Percentiles rank a stretch among this genome's conserved stretches.
Evolutionary conservation across 176 grass and related monocot species (phyloP).

Genomic region (Aegilops umbellulata): DNA sequence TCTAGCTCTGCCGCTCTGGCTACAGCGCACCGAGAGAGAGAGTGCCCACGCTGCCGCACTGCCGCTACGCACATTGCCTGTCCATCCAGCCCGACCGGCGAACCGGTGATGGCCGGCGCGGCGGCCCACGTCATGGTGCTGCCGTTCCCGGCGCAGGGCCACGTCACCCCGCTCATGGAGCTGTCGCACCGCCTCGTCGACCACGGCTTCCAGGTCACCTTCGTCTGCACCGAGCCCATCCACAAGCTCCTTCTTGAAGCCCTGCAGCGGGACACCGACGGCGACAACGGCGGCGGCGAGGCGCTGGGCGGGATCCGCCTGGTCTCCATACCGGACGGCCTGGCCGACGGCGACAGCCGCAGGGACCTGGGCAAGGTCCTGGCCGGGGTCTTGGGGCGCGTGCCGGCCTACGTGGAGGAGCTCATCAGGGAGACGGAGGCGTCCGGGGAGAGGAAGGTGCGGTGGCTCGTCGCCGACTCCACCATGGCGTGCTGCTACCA

Average conservation of each 20-base stretch:
- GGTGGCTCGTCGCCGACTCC: constrained; percentile 51
- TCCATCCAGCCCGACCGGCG: no score
- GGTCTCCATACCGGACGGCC: constrained; percentile 55
- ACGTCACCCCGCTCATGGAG: constrained; percentile 75
- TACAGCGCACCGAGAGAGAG: no score
- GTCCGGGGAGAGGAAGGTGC: not conserved
- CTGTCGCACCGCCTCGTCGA: constrained; percentile 63
- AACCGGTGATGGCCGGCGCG: not conserved
- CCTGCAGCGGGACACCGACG: no score
- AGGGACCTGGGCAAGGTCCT: constrained; percentile 51
- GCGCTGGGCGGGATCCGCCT: constrained; percentile 43
- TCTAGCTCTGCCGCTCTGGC: no score
- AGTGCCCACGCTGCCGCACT: no score
- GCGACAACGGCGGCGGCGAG: not conserved
- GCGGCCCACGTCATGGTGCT: constrained; percentile 50
- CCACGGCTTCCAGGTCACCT: constrained; percentile 66
- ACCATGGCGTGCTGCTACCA: constrained; percentile 58
- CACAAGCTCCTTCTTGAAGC: constrained; percentile 19
- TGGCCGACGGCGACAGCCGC: constrained; percentile 51
- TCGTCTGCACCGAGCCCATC: constrained; percentile 61
- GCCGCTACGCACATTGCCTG: no score
- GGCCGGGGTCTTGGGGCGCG: constrained; percentile 25
- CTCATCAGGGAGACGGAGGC: constrained; percentile 29
- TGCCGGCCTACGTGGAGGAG: constrained; percentile 19
- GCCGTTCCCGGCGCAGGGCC: constrained; percentile 93